Percentiles rank a stretch among this genome's conserved stretches.
Evolutionary conservation across 1,284 basidiomycete genomes (phyloP).

Genomic region (Tilletia caries): DNA sequence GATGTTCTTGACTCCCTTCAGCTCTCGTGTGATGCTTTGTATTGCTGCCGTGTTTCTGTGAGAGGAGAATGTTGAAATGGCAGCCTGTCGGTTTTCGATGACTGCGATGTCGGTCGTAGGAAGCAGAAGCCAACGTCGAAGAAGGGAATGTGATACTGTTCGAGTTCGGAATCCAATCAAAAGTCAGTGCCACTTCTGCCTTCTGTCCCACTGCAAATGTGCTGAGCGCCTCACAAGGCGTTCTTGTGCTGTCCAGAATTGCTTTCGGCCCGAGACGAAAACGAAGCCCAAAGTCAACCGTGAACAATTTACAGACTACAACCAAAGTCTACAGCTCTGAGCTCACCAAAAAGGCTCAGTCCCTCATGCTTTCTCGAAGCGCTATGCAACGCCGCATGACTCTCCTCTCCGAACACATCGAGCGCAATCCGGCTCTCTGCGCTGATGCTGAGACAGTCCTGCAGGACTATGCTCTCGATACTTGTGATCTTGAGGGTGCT

Average conservation of each 20-base stretch:
- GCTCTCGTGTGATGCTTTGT: neutral
- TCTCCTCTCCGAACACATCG: slow-evolving; percentile 18
- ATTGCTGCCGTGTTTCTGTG: neutral
- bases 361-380: slow-evolving; percentile 16
- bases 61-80: slow-evolving; percentile 13
- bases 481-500: neutral
- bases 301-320: too few relatives aligned
- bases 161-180: too few relatives aligned
- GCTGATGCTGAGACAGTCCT: slow-evolving; percentile 15
- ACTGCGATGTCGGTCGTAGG: slow-evolving; percentile 12
- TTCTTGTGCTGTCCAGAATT: too few relatives aligned
- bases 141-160: slow-evolving; percentile 7
- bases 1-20: slow-evolving; percentile 16
- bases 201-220: too few relatives aligned
- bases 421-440: slow-evolving; percentile 18
- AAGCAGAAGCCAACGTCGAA: slow-evolving; percentile 21
- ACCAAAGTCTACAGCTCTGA: too few relatives aligned
- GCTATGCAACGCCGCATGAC: slow-evolving; percentile 16
- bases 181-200: too few relatives aligned
- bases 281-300: too few relatives aligned
- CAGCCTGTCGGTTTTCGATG: slow-evolving; percentile 17
- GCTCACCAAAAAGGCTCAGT: slow-evolving; percentile 16
- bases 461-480: slow-evolving; percentile 17
- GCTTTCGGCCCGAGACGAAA: too few relatives aligned
- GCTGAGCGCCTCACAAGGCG: too few relatives aligned